Percentiles rank a stretch among this genome's conserved stretches.
phyloP scores from a whole-genome alignment of 106 monocot genomes.

The Dendrobium officinale region DNA sequence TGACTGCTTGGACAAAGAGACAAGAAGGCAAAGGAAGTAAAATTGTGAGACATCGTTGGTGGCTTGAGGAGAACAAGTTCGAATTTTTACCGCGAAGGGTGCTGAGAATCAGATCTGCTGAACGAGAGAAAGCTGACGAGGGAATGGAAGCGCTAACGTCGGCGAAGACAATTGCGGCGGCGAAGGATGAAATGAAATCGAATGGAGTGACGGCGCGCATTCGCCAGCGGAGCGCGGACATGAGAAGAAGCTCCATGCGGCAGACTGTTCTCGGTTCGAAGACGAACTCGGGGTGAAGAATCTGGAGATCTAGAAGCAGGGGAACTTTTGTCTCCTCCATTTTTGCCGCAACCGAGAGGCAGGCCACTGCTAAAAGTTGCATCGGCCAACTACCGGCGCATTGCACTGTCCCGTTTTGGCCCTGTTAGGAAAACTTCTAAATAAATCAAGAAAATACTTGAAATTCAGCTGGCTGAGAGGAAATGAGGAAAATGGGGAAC shows the following conservation, averaged over 20 bases:
- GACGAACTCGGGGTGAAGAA: conserved; percentile 31
- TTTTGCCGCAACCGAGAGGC: conserved; percentile 77
- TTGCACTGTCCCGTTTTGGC: neutral
- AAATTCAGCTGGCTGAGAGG: neutral
- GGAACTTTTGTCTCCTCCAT: conserved; percentile 74
- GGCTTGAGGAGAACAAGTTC: neutral
- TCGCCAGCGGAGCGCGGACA: conserved; percentile 58
- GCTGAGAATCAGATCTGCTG: conserved; percentile 35
- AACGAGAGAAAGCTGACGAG: conserved; percentile 20
- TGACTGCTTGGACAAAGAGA: conserved; percentile 26
- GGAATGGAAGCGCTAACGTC: neutral
- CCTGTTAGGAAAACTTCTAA: neutral
- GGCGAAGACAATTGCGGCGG: conserved; percentile 12
- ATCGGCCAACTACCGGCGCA: conserved; percentile 31
- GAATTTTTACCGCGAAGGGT: conserved; percentile 40
- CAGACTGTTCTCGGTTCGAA: conserved; percentile 47
- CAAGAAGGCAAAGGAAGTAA: neutral
- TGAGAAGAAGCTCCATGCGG: conserved; percentile 77
- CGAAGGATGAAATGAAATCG: conserved; percentile 55
- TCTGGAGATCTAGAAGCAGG: conserved; percentile 43
- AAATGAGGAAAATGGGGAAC: conserved; percentile 3
- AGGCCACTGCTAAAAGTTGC: conserved; percentile 75
- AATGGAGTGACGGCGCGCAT: conserved; percentile 68
- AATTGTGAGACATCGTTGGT: neutral
- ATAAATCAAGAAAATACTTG: too few relatives aligned